phyloP scores from a whole-genome alignment of 768 basidiomycete genomes.

The Russula emetica region DNA sequence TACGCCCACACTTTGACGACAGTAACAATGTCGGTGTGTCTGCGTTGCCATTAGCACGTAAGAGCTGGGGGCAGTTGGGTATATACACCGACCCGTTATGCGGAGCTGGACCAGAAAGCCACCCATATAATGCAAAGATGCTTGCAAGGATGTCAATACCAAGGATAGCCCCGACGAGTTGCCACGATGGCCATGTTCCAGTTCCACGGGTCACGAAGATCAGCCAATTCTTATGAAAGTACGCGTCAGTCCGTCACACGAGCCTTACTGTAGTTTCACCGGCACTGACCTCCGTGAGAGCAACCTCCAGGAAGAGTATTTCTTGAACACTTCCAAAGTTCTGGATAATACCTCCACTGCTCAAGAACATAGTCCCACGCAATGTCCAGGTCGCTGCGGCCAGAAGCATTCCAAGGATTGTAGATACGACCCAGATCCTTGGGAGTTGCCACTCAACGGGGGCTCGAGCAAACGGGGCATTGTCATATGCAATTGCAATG shows the following conservation, averaged over 20 bases:
- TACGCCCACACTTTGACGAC: conserved; percentile 41
- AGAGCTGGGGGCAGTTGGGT: conserved; percentile 1
- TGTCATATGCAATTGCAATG: conserved; percentile 48
- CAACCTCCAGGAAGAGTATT: conserved; percentile 46
- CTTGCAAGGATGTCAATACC: conserved; percentile 43
- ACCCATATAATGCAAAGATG: conserved; percentile 41
- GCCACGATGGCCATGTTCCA: conserved; percentile 39
- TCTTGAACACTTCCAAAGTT: conserved; percentile 46
- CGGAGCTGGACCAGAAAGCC: conserved; percentile 40
- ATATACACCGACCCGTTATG: conserved; percentile 30
- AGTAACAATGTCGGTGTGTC: conserved; percentile 40
- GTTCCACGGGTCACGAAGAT: conserved; percentile 37
- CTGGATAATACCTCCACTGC: conserved; percentile 41
- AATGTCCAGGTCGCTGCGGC: conserved; percentile 44
- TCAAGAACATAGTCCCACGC: conserved; percentile 41
- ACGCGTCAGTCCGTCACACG: not conserved
- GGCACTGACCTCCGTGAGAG: conserved; percentile 40
- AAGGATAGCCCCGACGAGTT: conserved; percentile 39
- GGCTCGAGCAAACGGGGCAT: conserved; percentile 37
- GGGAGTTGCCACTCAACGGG: conserved; percentile 51
- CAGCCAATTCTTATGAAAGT: conserved; percentile 27
- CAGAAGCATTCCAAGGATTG: conserved; percentile 35
- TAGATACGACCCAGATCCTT: conserved; percentile 46
- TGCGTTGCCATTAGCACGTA: conserved; percentile 10
- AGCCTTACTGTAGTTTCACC: not conserved